Percentiles rank a stretch among this genome's conserved stretches.
phyloP scores from a whole-genome alignment of 306 rosid genomes.

The Alnus glutinosa region DNA sequence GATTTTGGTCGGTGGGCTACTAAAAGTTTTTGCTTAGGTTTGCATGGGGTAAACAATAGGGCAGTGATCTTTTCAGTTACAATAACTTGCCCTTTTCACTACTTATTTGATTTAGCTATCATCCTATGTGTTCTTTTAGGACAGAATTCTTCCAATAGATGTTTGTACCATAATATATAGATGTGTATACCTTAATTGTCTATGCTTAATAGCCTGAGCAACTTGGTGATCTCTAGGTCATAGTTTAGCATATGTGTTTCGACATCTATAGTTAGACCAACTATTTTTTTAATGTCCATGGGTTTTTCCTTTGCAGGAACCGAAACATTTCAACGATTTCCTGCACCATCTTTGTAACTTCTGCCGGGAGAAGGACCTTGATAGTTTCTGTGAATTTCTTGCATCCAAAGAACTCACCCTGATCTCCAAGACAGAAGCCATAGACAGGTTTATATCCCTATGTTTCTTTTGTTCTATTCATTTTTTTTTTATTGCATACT shows the following conservation, averaged over 20 bases:
- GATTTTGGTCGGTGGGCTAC: neutral
- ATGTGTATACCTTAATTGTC: neutral
- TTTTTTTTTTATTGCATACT: slow-evolving; percentile 2
- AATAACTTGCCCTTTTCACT: neutral
- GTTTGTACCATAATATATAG: neutral
- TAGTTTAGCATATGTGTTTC: neutral
- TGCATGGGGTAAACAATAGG: neutral
- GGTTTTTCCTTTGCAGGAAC: slow-evolving; percentile 57
- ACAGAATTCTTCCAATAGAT: neutral
- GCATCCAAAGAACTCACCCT: slow-evolving; percentile 58
- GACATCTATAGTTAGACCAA: neutral
- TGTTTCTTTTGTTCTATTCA: slow-evolving; percentile 16
- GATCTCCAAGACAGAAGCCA: slow-evolving; percentile 74
- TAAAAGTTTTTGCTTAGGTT: neutral
- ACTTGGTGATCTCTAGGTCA: slow-evolving; percentile 2
- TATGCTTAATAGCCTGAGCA: slow-evolving; percentile 15
- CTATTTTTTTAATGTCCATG: neutral
- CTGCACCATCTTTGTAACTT: slow-evolving; percentile 55
- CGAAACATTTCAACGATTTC: slow-evolving; percentile 80
- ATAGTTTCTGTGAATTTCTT: slow-evolving; percentile 61
- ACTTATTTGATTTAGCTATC: neutral
- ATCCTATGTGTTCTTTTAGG: neutral
- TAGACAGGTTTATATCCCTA: slow-evolving; percentile 58
- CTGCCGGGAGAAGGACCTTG: slow-evolving; percentile 54
- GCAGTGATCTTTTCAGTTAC: neutral